A percentile compares a stretch with the other conserved stretches of the same genome.
Evolutionary conservation across 2,329 filamentous ascomycete species (phyloP).

Genomic region (Pseudogymnoascus sp.): DNA sequence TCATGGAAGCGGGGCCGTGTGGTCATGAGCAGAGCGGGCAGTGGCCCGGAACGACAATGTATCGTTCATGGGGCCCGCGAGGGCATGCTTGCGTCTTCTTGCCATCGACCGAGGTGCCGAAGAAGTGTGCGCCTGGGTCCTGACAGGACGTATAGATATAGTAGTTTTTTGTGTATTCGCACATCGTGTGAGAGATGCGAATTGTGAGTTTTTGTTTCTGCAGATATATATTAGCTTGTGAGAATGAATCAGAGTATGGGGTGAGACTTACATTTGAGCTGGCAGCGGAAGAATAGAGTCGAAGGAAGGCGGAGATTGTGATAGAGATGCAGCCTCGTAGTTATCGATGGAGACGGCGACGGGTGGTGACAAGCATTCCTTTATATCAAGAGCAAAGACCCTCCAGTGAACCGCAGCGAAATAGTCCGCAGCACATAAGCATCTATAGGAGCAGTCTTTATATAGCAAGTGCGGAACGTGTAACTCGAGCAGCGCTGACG

Average conservation of each 20-base stretch:
- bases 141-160: slow-evolving; percentile 68
- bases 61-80: slow-evolving; percentile 64
- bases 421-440: slow-evolving; percentile 4
- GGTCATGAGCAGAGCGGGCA: slow-evolving; percentile 45
- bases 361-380: slow-evolving; percentile 8
- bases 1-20: background rate
- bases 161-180: slow-evolving; percentile 66
- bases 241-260: background rate
- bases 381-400: slow-evolving; percentile 7
- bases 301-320: background rate
- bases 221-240: background rate
- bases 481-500: slow-evolving; percentile 6
- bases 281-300: background rate
- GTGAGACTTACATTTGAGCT: background rate
- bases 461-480: background rate
- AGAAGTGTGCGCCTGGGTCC: slow-evolving; percentile 65
- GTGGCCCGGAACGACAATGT: slow-evolving; percentile 62
- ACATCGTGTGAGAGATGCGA: slow-evolving; percentile 36
- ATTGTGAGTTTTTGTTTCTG: slow-evolving; percentile 7
- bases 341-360: background rate
- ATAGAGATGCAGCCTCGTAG: background rate
- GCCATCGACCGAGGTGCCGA: slow-evolving; percentile 63
- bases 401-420: slow-evolving; percentile 3
- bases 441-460: slow-evolving; percentile 10
- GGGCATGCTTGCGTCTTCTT: slow-evolving; percentile 53